Base-by-base conservation (phyloP, 208 protist genomes). In the Blastocrithidia nonstop region DNA sequence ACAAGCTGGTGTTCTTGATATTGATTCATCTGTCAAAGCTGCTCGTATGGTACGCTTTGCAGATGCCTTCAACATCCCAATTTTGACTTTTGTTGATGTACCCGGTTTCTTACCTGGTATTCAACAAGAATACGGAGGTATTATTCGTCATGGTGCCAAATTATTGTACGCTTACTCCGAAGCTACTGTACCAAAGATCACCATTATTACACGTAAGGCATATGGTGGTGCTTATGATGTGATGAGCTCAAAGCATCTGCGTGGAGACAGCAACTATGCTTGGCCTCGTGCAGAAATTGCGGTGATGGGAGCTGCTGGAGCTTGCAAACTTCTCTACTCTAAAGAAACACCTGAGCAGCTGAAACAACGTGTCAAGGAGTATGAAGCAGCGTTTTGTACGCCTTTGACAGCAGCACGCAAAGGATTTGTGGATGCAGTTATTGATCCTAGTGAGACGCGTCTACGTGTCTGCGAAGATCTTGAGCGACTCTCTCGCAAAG, bases 201-300 rank as follows among this genome's bases (percentile, higher is more conserved):
- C 95, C 8, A 70, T 98, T 37, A 97, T 97, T 57, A 96, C 93
- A 3, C 78, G 95, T 57, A 96, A 97, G 69, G 93, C 93, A 21
- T 98, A 97, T 54, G 95, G 95, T 69, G 95, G 94, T 45, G 95
- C 95, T 21, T 97, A 97, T 60, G 83, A 95, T 61, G 95, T 98
- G 22, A 98, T 98, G 95, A 72, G 58, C 31, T 93, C 83, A 3
- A 96, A 97, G 73, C 85, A 94, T 54, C 53, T 96, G 15, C 85
- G 93, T 48, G 95, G 92, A 40, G 93, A 96, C 55, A 51, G 63
- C 28, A 97, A 96, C 63, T 96, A 96, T 69, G 86, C 88, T 15
- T 98, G 95, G 95, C 93, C 95, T 31, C 76, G 58, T 7, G 86
- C 85, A 20, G 93, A 98, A 67, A 86, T 98, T 41, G 89, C 91